Conservation (phyloP, 73 alveolate species). For the Paramecium sexaurelia region DNA sequence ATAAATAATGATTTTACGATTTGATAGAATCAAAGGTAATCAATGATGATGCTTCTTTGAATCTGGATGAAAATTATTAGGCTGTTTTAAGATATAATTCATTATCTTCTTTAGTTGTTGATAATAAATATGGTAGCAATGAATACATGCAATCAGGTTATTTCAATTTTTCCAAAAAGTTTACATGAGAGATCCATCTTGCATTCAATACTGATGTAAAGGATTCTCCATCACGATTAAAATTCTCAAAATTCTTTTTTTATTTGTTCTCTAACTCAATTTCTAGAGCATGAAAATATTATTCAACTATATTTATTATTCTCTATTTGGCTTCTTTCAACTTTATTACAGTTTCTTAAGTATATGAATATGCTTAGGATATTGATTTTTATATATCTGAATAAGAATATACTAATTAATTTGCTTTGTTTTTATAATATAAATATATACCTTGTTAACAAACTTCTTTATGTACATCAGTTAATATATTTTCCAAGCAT, state of each 20-base stretch:
- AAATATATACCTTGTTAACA: not conserved
- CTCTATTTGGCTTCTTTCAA: not conserved
- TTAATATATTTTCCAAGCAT: conserved; percentile 16
- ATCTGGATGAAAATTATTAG: not conserved
- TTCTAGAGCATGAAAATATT: not conserved
- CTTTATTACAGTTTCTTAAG: not conserved
- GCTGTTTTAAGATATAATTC: not conserved
- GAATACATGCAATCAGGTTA: conserved; percentile 15
- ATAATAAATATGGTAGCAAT: conserved; percentile 1
- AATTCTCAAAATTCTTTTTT: conserved; percentile 3
- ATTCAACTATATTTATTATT: not conserved
- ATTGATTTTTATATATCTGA: not conserved
- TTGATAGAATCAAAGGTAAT: not conserved
- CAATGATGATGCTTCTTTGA: not conserved
- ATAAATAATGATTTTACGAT: not conserved
- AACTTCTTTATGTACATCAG: not conserved
- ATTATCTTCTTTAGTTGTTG: conserved; percentile 37
- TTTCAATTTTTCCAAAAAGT: not conserved
- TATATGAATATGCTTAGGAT: not conserved
- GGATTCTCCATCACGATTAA: not conserved
- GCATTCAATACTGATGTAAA: not conserved
- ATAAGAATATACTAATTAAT: not conserved
- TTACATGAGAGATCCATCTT: not conserved
- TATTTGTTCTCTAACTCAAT: not conserved
- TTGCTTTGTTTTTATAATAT: not conserved